Conservation (phyloP, 495 filamentous ascomycete species). For the Mytilinidion resinicola region DNA sequence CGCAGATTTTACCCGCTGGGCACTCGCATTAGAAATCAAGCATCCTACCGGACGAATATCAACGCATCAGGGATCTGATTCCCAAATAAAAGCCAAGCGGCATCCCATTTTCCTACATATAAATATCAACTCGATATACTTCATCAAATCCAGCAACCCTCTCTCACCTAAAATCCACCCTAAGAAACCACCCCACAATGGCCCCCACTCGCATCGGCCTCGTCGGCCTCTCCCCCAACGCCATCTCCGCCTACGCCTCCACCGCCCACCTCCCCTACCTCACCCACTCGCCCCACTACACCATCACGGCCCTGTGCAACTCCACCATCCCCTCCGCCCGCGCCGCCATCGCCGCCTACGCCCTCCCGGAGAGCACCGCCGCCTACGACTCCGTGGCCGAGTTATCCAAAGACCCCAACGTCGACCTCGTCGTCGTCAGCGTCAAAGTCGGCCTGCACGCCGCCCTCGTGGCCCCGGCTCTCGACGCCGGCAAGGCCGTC, state of each 20-base stretch:
- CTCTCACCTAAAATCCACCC: no score
- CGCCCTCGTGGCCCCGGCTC: neutral
- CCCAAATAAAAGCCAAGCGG: no score
- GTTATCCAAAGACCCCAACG: slow-evolving; percentile 7
- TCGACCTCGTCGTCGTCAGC: slow-evolving; percentile 13
- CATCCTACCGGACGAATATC: no score
- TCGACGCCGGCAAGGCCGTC: slow-evolving; percentile 11
- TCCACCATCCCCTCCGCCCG: slow-evolving; percentile 2
- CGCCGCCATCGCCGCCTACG: slow-evolving; percentile 5
- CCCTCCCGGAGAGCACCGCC: slow-evolving; percentile 8
- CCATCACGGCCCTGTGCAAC: slow-evolving; percentile 20
- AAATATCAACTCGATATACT: no score
- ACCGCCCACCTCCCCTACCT: slow-evolving; percentile 20
- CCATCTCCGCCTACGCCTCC: slow-evolving; percentile 6
- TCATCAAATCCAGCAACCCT: no score
- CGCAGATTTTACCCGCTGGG: no score
- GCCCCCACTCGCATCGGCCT: slow-evolving; percentile 14
- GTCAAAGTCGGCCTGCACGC: slow-evolving; percentile 4
- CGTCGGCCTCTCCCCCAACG: slow-evolving; percentile 14
- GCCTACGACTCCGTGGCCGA: slow-evolving; percentile 7
- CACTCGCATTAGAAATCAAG: no score
- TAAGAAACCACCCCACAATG: neutral
- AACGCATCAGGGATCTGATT: no score
- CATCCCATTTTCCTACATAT: no score
- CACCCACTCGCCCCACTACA: neutral